These are phyloP conservation scores for Phytophthora pinifolia DNA, from an alignment of 352 stramenopile genomes.

Conservation along the genomic window DNA sequence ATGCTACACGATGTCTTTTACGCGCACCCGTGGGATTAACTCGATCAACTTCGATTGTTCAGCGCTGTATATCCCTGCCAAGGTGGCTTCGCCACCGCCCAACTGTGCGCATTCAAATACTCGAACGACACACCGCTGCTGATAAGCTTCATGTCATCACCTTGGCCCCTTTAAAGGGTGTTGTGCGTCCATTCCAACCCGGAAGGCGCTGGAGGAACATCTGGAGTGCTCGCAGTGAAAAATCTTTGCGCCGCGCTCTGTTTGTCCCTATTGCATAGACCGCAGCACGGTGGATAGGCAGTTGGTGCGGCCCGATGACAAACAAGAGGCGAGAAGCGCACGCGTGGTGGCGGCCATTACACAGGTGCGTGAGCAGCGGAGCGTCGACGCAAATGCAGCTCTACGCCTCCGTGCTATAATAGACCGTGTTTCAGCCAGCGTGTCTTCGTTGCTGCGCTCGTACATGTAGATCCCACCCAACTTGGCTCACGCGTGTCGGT, in stretches of 20 bases:
- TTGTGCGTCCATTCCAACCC: slow-evolving; percentile 12
- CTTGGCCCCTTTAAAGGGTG: slow-evolving; percentile 5
- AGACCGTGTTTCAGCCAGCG: not conserved
- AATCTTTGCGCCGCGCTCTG: slow-evolving; percentile 22
- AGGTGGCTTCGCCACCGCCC: slow-evolving; percentile 19
- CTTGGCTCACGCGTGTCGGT: slow-evolving; percentile 6
- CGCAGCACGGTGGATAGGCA: slow-evolving; percentile 18
- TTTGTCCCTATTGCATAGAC: slow-evolving; percentile 19
- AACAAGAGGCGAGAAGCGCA: slow-evolving; percentile 7
- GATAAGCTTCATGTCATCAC: slow-evolving; percentile 14
- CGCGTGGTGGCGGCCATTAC: slow-evolving; percentile 5
- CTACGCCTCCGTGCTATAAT: too few species aligned
- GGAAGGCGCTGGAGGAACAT: slow-evolving; percentile 26
- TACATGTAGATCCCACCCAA: too few species aligned
- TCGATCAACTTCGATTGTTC: slow-evolving; percentile 25
- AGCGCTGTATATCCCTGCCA: slow-evolving; percentile 17
- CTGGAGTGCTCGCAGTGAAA: slow-evolving; percentile 11
- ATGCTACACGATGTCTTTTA: slow-evolving; percentile 18
- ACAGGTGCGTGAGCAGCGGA: not conserved
- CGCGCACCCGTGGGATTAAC: slow-evolving; percentile 20
- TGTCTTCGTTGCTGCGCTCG: slow-evolving; percentile 1
- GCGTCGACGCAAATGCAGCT: not conserved
- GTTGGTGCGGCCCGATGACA: slow-evolving; percentile 9
- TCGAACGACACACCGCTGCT: not conserved
- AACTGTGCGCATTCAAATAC: slow-evolving; percentile 11